Base-by-base conservation (phyloP, 768 basidiomycete genomes). In the Rhizopogon roseolus region DNA sequence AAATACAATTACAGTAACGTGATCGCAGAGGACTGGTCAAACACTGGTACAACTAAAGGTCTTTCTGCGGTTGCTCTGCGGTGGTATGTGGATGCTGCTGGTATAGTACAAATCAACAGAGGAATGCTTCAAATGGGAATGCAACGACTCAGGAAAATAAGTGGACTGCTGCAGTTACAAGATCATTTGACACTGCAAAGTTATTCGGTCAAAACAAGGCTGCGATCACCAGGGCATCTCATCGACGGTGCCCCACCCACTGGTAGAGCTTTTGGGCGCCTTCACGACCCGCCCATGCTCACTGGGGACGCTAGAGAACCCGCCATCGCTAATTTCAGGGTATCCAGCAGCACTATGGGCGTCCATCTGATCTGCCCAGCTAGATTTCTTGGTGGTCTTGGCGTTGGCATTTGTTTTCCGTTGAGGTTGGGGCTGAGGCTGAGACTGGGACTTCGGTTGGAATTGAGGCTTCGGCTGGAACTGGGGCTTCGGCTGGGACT, bases 331-430 rank as follows among this genome's bases (percentile, higher is more conserved):
- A 32, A 9, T 32, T 0, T n/a, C 16, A 14, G 44, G 29, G 28
- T 53, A 44, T 17, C 52, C 50, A 46, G 49, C 53, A 34, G 53
- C 53, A 56, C 29, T 41, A 56, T 32, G 60, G 8, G 50, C 56
- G 0, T 68, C 66, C 22, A 70, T 57, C 44, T 68, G 56, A 13
- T 68, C 68, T 17, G 68, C 67, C 66, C 68, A 66, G 55, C 8
- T 59, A 6, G 57, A n/a, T 16, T 42, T 41, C 0, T 5, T 40
- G 22, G 27, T 60, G 2, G 53, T 39, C 43, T 59, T 56, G 41
- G 10, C 28, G 22, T 44, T 25, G 8, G 25, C 14, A n/a, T 46
- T 14, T 7, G 49, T 1, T 46, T 50, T 50, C 40, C 27, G 2
- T 19, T 17, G 19, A 32, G 6, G 7, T 19, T 45, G 44, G 17